phyloP scores from a whole-genome alignment of 2,329 filamentous ascomycete species.

The Corinectria fuckeliana region DNA sequence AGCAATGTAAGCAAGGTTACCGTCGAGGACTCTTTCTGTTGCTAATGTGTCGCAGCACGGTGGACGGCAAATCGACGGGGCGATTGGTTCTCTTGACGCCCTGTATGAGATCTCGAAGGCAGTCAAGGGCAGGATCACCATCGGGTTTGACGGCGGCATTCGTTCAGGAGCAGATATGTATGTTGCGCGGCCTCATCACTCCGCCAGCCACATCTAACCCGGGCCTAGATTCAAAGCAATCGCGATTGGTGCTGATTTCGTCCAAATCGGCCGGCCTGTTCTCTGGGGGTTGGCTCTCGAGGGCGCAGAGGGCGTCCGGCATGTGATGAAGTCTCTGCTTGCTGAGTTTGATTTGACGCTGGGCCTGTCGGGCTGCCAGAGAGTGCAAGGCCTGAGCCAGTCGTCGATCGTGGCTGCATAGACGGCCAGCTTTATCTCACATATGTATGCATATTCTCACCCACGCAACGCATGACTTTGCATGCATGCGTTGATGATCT shows the following conservation, averaged over 20 bases:
- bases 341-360: background rate
- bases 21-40: background rate
- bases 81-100: background rate
- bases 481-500: too few species aligned
- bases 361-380: background rate
- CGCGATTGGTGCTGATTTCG: slow-evolving; percentile 39
- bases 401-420: background rate
- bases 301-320: slow-evolving; percentile 14
- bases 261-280: slow-evolving; percentile 6
- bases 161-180: background rate
- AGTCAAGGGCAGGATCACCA: background rate
- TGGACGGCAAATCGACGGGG: background rate
- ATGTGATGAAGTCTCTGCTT: background rate
- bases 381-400: background rate
- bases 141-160: background rate
- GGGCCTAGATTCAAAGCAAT: slow-evolving; percentile 40
- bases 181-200: too few species aligned
- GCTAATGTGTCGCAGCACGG: background rate
- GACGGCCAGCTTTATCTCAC: too few species aligned
- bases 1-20: slow-evolving; percentile 29
- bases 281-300: slow-evolving; percentile 17
- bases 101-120: background rate
- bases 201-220: background rate
- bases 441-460: too few species aligned
- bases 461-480: too few species aligned